Evolutionary conservation across 257 asterid genomes (phyloP), one percentile per base, ranked within the genome.

Genomic region (Solanum chmielewskii): DNA sequence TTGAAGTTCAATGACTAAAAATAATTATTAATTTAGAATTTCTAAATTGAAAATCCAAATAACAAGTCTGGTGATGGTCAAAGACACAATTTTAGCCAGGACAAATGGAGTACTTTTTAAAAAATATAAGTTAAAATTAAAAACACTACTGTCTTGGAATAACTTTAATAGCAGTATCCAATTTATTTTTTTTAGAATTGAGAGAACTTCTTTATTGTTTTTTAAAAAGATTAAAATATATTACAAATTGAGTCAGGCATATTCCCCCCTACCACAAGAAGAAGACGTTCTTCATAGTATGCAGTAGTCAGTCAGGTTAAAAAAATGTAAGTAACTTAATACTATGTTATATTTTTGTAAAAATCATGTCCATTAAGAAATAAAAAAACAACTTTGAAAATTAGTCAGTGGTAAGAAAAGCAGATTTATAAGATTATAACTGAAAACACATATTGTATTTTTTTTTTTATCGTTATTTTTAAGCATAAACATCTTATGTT

Each of bases 221-320:
- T 4, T 5, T 1, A 9, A 71, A 56, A 27, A 16, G 25, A 45
- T 25, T 78, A 23, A 62, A n/a, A 62, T 16, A 85, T 21, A 86
- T 42, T 42, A 74, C 31, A 21, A 35, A n/a, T 12, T 73, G 71
- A 75, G 88, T 86, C 88, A 86, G 88, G 85, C 35, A 86, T 86
- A 74, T 56, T 75, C 85, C 23, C 75, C 73, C 62, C 85, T 21
- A 75, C 76, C 85, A 68, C 76, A 59, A 35, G 42, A 59, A 35
- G 42, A 37, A 75, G 71, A 64, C 60, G 75, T 49, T 27, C 39
- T 74, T 74, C 52, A 74, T 45, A 74, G 10, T 23, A 86, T 23
- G 41, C 84, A 27, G 12, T 49, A 18, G 69, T 81, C 45, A 81
- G 85, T 29, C 8, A 11, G 18, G 85, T 47, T 42, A 49, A 81